Evolutionary conservation across 768 basidiomycete genomes (phyloP).

Genomic region (Tylopilus sp.): DNA sequence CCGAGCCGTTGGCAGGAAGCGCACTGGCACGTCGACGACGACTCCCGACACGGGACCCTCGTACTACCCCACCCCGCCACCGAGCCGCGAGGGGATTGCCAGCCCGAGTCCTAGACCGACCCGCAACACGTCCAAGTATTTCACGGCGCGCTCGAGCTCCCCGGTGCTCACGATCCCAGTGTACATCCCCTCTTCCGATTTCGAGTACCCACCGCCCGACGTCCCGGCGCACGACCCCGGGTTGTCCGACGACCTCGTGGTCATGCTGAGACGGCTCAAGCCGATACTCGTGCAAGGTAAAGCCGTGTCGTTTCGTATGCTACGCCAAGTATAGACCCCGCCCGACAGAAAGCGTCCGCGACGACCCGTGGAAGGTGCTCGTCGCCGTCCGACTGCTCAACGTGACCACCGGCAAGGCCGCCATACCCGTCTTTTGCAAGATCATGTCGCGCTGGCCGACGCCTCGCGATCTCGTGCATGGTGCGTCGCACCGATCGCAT

Average conservation of each 20-base stretch:
- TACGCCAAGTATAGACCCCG: too few species aligned
- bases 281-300: conserved; percentile 32
- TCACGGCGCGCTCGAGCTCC: neutral
- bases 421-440: conserved; percentile 63
- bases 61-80: conserved; percentile 7
- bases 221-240: neutral
- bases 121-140: conserved; percentile 22
- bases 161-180: conserved; percentile 4
- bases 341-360: conserved; percentile 44
- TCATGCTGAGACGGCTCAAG: conserved; percentile 27
- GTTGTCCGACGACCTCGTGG: conserved; percentile 22
- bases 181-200: conserved; percentile 4
- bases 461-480: conserved; percentile 50
- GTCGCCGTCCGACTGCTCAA: conserved; percentile 68
- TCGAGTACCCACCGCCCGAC: conserved; percentile 1
- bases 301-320: too few species aligned
- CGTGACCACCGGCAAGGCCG: conserved; percentile 59
- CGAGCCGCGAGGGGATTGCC: neutral
- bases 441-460: conserved; percentile 58
- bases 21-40: neutral
- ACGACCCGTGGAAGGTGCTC: conserved; percentile 68
- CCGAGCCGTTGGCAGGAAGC: too few species aligned
- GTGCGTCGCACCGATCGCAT: conserved; percentile 32
- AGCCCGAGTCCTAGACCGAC: neutral
- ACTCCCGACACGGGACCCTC: neutral